Conservation (phyloP, 2,329 filamentous ascomycete species). For the Huntiella decipiens region DNA sequence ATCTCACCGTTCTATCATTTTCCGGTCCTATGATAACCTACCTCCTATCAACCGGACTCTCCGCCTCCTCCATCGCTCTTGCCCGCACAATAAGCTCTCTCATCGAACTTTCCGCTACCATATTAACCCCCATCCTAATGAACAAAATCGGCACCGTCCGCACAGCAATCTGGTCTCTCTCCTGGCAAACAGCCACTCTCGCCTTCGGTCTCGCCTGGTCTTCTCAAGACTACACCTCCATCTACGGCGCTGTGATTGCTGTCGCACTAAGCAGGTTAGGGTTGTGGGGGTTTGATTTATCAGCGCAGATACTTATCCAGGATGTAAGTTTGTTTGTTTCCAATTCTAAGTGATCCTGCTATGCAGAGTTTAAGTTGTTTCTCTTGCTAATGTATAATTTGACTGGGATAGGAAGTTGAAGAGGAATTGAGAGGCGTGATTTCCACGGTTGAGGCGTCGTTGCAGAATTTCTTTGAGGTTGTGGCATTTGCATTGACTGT, state of each 20-base stretch:
- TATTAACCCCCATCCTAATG: conserved; percentile 38
- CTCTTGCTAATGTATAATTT: background rate
- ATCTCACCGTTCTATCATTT: conserved; percentile 41
- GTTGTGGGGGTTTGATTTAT: conserved; percentile 43
- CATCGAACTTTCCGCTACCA: conserved; percentile 43
- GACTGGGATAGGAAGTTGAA: conserved; percentile 28
- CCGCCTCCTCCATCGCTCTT: conserved; percentile 30
- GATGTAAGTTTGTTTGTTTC: conserved; percentile 24
- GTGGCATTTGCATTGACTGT: conserved; percentile 47
- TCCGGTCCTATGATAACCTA: conserved; percentile 46
- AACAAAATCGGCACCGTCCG: conserved; percentile 35
- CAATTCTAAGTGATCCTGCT: background rate
- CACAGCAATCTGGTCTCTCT: conserved; percentile 52
- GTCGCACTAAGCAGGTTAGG: conserved; percentile 38
- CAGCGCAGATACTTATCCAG: conserved; percentile 40
- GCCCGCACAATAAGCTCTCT: conserved; percentile 32
- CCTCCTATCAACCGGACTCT: conserved; percentile 34
- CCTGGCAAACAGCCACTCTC: conserved; percentile 44
- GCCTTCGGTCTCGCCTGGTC: conserved; percentile 26
- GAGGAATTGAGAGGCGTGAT: conserved; percentile 43
- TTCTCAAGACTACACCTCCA: background rate
- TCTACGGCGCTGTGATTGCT: conserved; percentile 26
- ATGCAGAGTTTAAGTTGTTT: background rate
- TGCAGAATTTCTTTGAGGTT: conserved; percentile 54
- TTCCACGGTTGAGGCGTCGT: conserved; percentile 45